Evolutionary conservation across 2,329 filamentous ascomycete genomes (phyloP), one percentile per base, ranked within the genome.

Genomic region (Fusarium euwallaceae): DNA sequence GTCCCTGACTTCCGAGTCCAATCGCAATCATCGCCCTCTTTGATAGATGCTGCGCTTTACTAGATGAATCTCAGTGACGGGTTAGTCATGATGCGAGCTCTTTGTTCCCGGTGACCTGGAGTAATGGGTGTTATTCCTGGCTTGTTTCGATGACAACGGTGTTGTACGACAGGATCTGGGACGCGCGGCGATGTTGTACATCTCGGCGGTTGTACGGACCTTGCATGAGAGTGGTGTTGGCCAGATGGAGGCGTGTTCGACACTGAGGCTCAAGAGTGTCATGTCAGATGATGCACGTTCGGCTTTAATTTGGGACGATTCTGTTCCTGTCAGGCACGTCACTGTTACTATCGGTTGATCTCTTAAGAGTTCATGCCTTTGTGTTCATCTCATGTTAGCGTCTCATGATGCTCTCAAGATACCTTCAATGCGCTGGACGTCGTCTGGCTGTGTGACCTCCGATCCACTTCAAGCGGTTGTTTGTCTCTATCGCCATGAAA

Each of bases 111-210:
- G 37, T 27, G 10, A 37, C 37, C 17, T 29, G 6, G 39, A 36
- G 37, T 10, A 22, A 5, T 51, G 59, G 10, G 14, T 11, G 2
- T 48, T 9, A 0, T 11, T 41, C 12, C n/a, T 34, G 22, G 11
- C n/a, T 24, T 24, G 36, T 53, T 4, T n/a, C n/a, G 59, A 37
- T 17, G 24, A 17, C 37, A 61, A 67, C 55, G 62, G 11, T 11
- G 61, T 61, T 17, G 66, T 17, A 75, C 72, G 43, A 11, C 29
- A 70, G 34, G 45, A 20, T 24, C n/a, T 48, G 36, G 60, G 63
- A 63, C 72, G 63, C 72, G 72, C 64, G 69, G 72, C 63, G 62
- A 58, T n/a, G 69, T 75, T 29, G 51, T 37, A 69, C 45, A 20
- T 16, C 20, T 24, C 39, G 20, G 14, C 14, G 41, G 55, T 45